Evolutionary conservation across 257 asterid genomes (phyloP), one percentile per base, ranked within the genome.

Genomic region (Verbascum thapsus): DNA sequence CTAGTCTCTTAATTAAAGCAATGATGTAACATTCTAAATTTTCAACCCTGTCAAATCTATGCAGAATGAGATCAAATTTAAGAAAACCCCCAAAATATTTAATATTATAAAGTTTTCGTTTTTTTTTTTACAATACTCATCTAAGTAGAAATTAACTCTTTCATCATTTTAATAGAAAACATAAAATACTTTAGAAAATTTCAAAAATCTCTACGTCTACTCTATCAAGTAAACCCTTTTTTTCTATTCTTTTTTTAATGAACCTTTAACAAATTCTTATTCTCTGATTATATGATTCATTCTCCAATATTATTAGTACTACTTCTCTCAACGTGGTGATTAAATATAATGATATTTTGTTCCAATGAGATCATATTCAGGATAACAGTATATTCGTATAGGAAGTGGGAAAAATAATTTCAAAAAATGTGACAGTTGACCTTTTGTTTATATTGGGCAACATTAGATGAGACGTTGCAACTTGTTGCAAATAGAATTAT

Each of bases 281-380:
- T 50, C 18, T 52, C 8, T 20, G 50, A 18, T 39, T 49, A 51
- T 64, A 19, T 26, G 71, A 49, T 64, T 43, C 10, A 58, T 59
- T 51, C n/a, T 10, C 19, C 22, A 60, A 17, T 64, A 38, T 6
- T 19, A 44, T 39, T 10, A 2, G n/a, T 53, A 39, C 41, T 11
- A 30, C 41, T 30, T 48, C 20, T 30, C 10, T 37, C 30, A 42
- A 47, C 35, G 58, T 67, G 53, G 15, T 37, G 48, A 7, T 69
- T 50, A 26, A 5, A 26, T 26, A 26, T 26, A 26, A 26, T 50
- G 22, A 23, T 7, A 51, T 56, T 5, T 62, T 3, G 22, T 55
- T 53, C 4, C 3, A 32, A 17, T 17, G 49, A 38, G 45, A 55
- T 70, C 51, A 47, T 56, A 72, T 72, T 72, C 72, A 49, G 52